A percentile compares a stretch with the other conserved stretches of the same genome.
These are phyloP conservation scores for Pulveroboletus sp. DNA, from an alignment of 768 basidiomycete species.

Conservation along the genomic window DNA sequence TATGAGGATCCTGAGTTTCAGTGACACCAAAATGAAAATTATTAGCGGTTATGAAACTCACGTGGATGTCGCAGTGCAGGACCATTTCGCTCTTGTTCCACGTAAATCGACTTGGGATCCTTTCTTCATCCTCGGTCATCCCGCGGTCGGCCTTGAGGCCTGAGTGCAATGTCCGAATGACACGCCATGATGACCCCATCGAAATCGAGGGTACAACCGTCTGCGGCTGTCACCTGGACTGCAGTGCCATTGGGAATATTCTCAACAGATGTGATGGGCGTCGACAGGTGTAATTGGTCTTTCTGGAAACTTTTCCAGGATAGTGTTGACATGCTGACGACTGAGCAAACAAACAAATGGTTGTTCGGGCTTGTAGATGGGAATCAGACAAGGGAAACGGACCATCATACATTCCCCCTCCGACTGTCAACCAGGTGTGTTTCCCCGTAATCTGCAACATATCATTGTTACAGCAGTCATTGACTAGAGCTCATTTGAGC, in stretches of 20 bases:
- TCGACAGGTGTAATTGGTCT: constrained; percentile 46
- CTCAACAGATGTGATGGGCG: constrained; percentile 49
- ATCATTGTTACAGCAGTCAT: constrained; percentile 82
- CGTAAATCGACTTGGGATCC: constrained; percentile 53
- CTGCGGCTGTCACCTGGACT: constrained; percentile 46
- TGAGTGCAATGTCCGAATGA: constrained; percentile 66
- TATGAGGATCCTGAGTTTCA: background rate
- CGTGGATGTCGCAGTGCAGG: constrained; percentile 61
- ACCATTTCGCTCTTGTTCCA: constrained; percentile 71
- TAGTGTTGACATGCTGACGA: constrained; percentile 62
- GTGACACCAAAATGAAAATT: background rate
- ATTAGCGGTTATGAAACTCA: constrained; percentile 29
- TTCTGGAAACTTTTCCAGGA: constrained; percentile 55
- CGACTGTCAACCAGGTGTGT: constrained; percentile 70
- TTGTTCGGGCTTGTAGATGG: too few relatives aligned
- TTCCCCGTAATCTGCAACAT: constrained; percentile 69
- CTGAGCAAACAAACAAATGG: constrained; percentile 32
- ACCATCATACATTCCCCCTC: constrained; percentile 67
- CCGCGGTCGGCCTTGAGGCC: constrained; percentile 50
- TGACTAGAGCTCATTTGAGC: constrained; percentile 42
- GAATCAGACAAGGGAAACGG: background rate
- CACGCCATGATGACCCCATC: constrained; percentile 76
- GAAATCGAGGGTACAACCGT: constrained; percentile 45
- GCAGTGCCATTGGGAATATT: constrained; percentile 15
- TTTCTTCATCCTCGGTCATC: constrained; percentile 49